A percentile compares a stretch with the other conserved stretches of the same genome.
Evolutionary conservation across 495 filamentous ascomycete species (phyloP).

Genomic region (Aspergillus coremiiformis): DNA sequence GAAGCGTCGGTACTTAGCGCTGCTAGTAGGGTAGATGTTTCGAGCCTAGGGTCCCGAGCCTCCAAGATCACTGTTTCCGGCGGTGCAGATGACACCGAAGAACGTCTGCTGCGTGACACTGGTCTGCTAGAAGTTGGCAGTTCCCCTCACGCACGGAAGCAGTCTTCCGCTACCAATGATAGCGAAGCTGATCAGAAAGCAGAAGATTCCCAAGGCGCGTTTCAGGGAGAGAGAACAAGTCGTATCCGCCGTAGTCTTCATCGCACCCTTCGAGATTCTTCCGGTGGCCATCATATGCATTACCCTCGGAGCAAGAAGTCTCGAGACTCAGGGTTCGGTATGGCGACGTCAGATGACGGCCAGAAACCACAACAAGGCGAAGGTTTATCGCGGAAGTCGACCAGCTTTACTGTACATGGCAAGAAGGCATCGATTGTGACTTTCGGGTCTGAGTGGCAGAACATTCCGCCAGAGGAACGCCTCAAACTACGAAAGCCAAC

Average conservation of each 20-base stretch:
- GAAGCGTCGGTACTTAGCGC: conserved; percentile 36
- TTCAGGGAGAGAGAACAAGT: conserved; percentile 31
- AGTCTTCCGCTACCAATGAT: conserved; percentile 28
- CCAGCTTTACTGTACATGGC: conserved; percentile 91
- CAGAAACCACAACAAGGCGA: conserved; percentile 44
- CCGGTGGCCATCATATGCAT: conserved; percentile 53
- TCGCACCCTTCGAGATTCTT: conserved; percentile 81
- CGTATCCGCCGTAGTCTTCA: conserved; percentile 84
- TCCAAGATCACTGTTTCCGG: conserved; percentile 34
- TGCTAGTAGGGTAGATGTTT: conserved; percentile 30
- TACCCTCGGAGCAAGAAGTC: conserved; percentile 70
- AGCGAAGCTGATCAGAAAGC: conserved; percentile 30
- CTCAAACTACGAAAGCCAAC: conserved; percentile 50
- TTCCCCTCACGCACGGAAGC: conserved; percentile 28
- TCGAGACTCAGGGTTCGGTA: conserved; percentile 60
- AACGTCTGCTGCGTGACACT: conserved; percentile 42
- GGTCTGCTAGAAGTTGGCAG: conserved; percentile 40
- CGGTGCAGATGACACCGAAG: conserved; percentile 41
- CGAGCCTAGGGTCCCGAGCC: conserved; percentile 30
- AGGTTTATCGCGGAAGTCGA: conserved; percentile 65
- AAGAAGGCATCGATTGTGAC: conserved; percentile 97
- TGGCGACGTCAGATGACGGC: conserved; percentile 53
- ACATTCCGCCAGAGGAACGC: conserved; percentile 70
- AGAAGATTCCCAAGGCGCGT: conserved; percentile 29
- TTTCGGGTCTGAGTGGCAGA: conserved; percentile 85